phyloP scores from a whole-genome alignment of 495 filamentous ascomycete genomes.

The Penicillium silybi region DNA sequence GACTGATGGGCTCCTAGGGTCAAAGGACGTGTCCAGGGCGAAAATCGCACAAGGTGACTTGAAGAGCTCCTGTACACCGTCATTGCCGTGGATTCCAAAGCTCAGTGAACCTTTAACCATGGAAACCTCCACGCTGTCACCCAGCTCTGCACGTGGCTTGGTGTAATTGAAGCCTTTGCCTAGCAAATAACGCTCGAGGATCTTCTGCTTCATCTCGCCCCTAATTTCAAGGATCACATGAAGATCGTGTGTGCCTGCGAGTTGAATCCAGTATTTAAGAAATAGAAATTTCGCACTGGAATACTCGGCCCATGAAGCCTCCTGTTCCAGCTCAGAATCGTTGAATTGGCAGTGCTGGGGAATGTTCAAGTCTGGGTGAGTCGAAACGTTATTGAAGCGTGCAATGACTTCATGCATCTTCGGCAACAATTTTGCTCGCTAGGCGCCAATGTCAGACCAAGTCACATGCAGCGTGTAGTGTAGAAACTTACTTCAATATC shows the following conservation, averaged over 20 bases:
- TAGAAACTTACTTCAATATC: conserved; percentile 20
- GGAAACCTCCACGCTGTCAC: conserved; percentile 32
- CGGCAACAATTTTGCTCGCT: conserved; percentile 23
- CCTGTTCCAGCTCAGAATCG: conserved; percentile 33
- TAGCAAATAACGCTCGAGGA: conserved; percentile 50
- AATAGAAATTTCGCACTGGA: conserved; percentile 58
- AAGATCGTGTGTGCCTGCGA: conserved; percentile 32
- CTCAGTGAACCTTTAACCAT: conserved; percentile 36
- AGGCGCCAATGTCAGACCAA: conserved; percentile 4
- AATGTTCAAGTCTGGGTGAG: conserved; percentile 53
- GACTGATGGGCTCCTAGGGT: conserved; percentile 35
- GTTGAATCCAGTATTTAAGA: conserved; percentile 48
- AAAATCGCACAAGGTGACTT: conserved; percentile 48
- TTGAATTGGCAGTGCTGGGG: conserved; percentile 33
- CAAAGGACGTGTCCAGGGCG: conserved; percentile 49
- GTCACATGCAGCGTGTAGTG: neutral
- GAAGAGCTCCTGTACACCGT: conserved; percentile 34
- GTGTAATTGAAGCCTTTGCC: conserved; percentile 45
- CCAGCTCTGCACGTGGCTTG: conserved; percentile 39
- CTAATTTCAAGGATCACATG: conserved; percentile 48
- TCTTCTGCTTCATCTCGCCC: conserved; percentile 38
- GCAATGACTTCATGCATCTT: conserved; percentile 38
- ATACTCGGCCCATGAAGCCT: conserved; percentile 52
- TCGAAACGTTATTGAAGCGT: conserved; percentile 44
- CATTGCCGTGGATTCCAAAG: conserved; percentile 48